phyloP scores from a whole-genome alignment of 2,329 filamentous ascomycete species.

The Fusarium goolgardi region DNA sequence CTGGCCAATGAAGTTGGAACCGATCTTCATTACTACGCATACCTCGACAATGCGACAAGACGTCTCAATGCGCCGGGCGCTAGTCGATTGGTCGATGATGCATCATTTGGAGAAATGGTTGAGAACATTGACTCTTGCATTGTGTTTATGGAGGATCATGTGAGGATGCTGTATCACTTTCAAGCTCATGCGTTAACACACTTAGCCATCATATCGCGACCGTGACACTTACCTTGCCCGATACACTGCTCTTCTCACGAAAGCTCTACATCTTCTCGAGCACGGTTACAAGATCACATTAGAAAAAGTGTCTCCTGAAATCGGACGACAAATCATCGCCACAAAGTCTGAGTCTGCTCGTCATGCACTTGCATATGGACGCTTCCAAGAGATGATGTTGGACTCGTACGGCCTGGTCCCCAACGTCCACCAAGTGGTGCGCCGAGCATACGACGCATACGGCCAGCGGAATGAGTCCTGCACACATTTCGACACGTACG shows the following conservation, averaged over 20 bases:
- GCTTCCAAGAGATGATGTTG: slow-evolving; percentile 68
- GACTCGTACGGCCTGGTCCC: slow-evolving; percentile 67
- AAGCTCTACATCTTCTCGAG: slow-evolving; percentile 71
- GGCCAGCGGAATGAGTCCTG: slow-evolving; percentile 59
- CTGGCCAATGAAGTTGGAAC: slow-evolving; percentile 87
- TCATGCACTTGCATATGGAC: slow-evolving; percentile 69
- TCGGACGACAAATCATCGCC: slow-evolving; percentile 64
- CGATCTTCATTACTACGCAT: slow-evolving; percentile 94
- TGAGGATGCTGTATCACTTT: slow-evolving; percentile 55
- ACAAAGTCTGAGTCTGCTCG: slow-evolving; percentile 70
- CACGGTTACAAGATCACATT: slow-evolving; percentile 65
- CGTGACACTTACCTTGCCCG: slow-evolving; percentile 87
- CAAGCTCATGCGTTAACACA: slow-evolving; percentile 1
- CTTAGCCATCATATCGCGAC: slow-evolving; percentile 83
- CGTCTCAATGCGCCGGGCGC: slow-evolving; percentile 93
- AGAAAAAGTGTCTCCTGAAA: slow-evolving; percentile 65
- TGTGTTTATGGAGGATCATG: slow-evolving; percentile 89
- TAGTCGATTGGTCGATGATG: slow-evolving; percentile 83
- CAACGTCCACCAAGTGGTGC: slow-evolving; percentile 65
- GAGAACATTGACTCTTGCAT: slow-evolving; percentile 89
- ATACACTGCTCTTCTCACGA: slow-evolving; percentile 82
- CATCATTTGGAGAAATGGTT: slow-evolving; percentile 89
- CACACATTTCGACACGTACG: slow-evolving; percentile 63
- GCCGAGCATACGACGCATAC: slow-evolving; percentile 63
- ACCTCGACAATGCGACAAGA: slow-evolving; percentile 89